Evolutionary conservation across 2,329 filamentous ascomycete genomes (phyloP).

Genomic region (Chaetomiaceae sp.): DNA sequence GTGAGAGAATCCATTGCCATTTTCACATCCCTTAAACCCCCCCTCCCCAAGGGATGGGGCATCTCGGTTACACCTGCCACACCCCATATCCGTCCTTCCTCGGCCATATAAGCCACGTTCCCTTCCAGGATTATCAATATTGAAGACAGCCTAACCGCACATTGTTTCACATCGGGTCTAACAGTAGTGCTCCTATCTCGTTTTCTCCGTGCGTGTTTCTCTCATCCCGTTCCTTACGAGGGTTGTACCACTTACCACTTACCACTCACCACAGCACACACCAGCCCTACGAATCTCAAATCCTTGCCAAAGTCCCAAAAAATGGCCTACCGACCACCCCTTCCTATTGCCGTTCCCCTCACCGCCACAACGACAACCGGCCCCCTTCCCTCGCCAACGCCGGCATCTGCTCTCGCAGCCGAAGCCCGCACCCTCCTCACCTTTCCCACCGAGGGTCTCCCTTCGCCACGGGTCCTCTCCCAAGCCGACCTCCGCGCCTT

Average conservation of each 20-base stretch:
- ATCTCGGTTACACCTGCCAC: not conserved
- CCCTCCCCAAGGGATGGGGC: too few species aligned
- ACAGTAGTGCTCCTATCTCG: too few species aligned
- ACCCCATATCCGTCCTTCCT: not conserved
- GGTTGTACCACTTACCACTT: too few species aligned
- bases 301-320: too few species aligned
- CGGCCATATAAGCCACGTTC: not conserved
- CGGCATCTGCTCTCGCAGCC: too few species aligned
- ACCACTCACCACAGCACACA: too few species aligned
- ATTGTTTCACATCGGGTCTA: not conserved
- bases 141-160: not conserved
- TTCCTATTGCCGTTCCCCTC: not conserved
- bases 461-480: constrained; percentile 15
- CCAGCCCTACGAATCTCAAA: too few species aligned
- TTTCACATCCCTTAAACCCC: too few species aligned
- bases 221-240: too few species aligned
- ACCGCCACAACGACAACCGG: not conserved
- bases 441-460: constrained; percentile 23
- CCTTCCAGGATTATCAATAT: not conserved
- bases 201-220: too few species aligned
- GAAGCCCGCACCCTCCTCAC: constrained; percentile 21
- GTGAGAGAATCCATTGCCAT: too few species aligned
- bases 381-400: not conserved
- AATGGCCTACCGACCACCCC: constrained; percentile 1
- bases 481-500: not conserved